Percentiles rank a stretch among this genome's conserved stretches.
Conservation (phyloP, 495 filamentous ascomycete species). For the Friedmanniomyces simplex region DNA sequence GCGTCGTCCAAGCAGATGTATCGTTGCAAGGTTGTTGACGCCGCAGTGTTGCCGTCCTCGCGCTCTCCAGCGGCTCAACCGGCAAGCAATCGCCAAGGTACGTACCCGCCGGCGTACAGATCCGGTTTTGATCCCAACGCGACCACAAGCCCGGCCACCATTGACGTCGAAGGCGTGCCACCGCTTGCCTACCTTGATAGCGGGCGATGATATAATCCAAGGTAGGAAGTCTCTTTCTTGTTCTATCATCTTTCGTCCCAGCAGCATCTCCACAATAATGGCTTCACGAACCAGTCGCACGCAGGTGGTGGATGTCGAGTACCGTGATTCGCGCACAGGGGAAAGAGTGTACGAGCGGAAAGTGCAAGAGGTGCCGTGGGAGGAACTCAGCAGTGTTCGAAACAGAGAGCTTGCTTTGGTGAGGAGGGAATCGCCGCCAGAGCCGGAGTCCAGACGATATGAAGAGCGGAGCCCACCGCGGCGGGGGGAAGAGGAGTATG, state of each 20-base stretch:
- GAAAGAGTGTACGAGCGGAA: neutral
- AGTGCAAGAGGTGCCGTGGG: constrained; percentile 12
- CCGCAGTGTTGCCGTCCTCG: too few relatives aligned
- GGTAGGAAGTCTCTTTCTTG: neutral
- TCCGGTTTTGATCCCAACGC: neutral
- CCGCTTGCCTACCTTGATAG: neutral
- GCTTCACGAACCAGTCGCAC: neutral
- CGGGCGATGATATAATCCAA: neutral
- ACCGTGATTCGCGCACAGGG: constrained; percentile 6
- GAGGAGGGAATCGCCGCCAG: neutral
- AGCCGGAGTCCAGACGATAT: neutral
- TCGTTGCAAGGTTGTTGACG: too few relatives aligned
- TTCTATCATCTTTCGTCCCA: neutral
- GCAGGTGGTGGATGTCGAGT: constrained; percentile 7
- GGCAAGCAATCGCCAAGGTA: neutral
- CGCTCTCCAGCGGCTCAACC: neutral
- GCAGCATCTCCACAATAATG: neutral
- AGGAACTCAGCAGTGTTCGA: constrained; percentile 8
- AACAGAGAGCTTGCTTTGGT: constrained; percentile 10
- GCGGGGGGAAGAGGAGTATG: neutral
- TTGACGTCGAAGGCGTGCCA: neutral
- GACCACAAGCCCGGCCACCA: neutral
- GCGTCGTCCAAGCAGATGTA: too few relatives aligned
- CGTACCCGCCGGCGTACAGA: neutral
- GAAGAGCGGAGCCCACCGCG: neutral